Evolutionary conservation across 495 filamentous ascomycete species (phyloP).

Genomic region (Rhizodiscina lignyota): DNA sequence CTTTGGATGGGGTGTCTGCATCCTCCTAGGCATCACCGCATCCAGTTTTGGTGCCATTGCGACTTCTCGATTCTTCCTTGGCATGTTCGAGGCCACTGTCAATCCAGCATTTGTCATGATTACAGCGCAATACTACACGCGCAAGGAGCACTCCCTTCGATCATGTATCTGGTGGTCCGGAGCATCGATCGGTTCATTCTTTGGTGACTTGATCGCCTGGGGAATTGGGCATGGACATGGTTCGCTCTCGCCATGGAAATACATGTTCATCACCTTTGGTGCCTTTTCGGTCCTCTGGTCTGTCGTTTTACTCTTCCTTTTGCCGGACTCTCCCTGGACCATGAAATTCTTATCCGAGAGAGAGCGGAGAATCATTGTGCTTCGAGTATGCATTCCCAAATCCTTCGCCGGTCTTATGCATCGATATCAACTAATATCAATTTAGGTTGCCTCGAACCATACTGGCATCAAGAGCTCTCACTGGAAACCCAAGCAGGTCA

Average conservation of each 20-base stretch:
- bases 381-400: slow-evolving; percentile 35
- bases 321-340: slow-evolving; percentile 10
- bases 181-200: too few relatives aligned
- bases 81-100: too few relatives aligned
- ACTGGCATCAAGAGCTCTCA: slow-evolving; percentile 34
- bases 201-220: slow-evolving; percentile 48
- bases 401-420: too few relatives aligned
- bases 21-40: too few relatives aligned
- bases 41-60: too few relatives aligned
- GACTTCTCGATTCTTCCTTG: too few relatives aligned
- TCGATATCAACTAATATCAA: too few relatives aligned
- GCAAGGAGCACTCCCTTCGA: too few relatives aligned
- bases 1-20: too few relatives aligned
- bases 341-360: slow-evolving; percentile 35
- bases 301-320: slow-evolving; percentile 35
- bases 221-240: slow-evolving; percentile 47
- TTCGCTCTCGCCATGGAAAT: slow-evolving; percentile 48
- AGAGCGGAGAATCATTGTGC: slow-evolving; percentile 34
- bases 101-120: too few relatives aligned
- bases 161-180: too few relatives aligned
- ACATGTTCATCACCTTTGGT: slow-evolving; percentile 50
- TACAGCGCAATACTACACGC: too few relatives aligned
- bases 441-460: slow-evolving; percentile 31
- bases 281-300: slow-evolving; percentile 45
- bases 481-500: slow-evolving; percentile 32